Base-by-base conservation (phyloP, 2,329 filamentous ascomycete genomes). In the Diaporthe vaccinii region DNA sequence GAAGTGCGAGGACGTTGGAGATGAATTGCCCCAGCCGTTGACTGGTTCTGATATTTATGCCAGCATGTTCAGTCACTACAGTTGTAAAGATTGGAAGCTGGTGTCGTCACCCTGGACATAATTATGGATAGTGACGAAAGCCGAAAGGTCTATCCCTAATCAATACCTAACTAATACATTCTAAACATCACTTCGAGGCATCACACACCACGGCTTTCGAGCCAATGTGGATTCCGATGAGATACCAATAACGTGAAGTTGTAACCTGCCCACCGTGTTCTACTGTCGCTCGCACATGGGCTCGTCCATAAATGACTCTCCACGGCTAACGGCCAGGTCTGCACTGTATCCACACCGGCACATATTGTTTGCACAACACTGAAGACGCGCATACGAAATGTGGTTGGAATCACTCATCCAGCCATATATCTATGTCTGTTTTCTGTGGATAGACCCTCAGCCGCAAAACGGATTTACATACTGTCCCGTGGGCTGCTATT, bases 61-160 rank as follows among this genome's bases (percentile, higher is more conserved):
- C 31, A 53, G 20, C 44, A 53, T 53, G 12, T 31, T 68, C 62
- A 51, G 46, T 68, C 62, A 15, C 46, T 68, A 68, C 62, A 68
- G 28, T 15, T 68, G 46, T 53, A 53, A 53, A 68, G 28, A 12
- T n/a, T 25, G 31, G 46, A 61, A 68, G 31, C 20, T 17, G 14
- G 44, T 53, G 31, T 25, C 53, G 4, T 28, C 31, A 25, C 62
- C 46, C 12, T 68, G 62, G 46, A 68, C 34, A 68, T 68, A 51
- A 31, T 49, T 36, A n/a, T 67, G 20, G 46, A 15, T 22, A 34
- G 17, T 12, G 28, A n/a, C n/a, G 61, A 22, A 14, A 44, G 28
- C 44, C 17, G 20, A 34, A n/a, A n/a, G 25, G 39, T 34, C 10
- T 28, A 22, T 67, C 20, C 4, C 44, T 22, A 44, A 28, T 62